phyloP scores from a whole-genome alignment of 1,284 basidiomycete genomes.

The Ustilago shanxiensis region DNA sequence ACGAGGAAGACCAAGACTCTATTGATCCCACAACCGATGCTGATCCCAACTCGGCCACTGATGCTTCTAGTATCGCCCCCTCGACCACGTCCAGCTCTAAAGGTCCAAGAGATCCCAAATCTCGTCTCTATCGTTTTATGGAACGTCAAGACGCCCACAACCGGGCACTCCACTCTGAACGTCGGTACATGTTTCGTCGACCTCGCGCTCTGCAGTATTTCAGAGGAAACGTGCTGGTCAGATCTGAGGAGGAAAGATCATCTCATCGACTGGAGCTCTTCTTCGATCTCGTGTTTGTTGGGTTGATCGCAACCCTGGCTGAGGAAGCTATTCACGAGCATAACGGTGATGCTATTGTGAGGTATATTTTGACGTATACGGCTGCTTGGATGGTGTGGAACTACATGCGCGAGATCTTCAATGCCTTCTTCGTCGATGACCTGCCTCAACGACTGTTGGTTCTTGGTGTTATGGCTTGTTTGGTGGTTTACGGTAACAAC shows the following conservation, averaged over 20 bases:
- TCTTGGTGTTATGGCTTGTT: conserved; percentile 57
- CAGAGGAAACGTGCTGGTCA: conserved; percentile 51
- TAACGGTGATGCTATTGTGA: conserved; percentile 51
- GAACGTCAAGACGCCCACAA: conserved; percentile 39
- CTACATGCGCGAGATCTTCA: conserved; percentile 61
- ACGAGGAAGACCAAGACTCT: conserved; percentile 16
- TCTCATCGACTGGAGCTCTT: conserved; percentile 57
- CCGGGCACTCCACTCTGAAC: conserved; percentile 39
- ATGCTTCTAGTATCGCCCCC: conserved; percentile 11
- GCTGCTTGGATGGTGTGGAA: conserved; percentile 61
- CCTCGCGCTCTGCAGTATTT: conserved; percentile 64
- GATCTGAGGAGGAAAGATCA: conserved; percentile 54
- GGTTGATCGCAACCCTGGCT: conserved; percentile 58
- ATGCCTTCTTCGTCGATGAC: conserved; percentile 63
- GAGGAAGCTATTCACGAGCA: conserved; percentile 57
- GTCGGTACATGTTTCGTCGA: conserved; percentile 59
- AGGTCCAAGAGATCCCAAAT: conserved; percentile 37
- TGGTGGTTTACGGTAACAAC: conserved; percentile 64
- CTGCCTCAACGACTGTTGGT: conserved; percentile 56
- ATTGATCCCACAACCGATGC: neutral
- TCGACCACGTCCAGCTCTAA: conserved; percentile 12
- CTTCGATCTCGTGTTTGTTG: conserved; percentile 63
- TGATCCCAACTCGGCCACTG: neutral
- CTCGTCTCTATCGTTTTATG: conserved; percentile 27
- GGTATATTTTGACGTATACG: conserved; percentile 59